Evolutionary conservation across 2,329 filamentous ascomycete species (phyloP).

Genomic region (Macrophomina tecta): DNA sequence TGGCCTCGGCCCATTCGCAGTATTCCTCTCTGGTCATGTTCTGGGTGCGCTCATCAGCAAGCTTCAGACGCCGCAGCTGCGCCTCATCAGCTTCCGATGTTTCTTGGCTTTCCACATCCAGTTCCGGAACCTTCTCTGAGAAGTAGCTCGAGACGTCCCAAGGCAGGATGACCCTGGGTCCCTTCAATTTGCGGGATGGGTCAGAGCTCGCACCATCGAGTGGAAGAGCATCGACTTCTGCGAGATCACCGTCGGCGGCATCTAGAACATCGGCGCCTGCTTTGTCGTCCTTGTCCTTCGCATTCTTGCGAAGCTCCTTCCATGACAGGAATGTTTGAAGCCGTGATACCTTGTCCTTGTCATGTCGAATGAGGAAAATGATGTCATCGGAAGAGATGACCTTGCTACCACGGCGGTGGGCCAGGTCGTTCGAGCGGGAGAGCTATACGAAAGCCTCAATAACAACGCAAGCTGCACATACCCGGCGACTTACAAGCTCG

Average conservation of each 20-base stretch:
- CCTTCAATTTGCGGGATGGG: background rate
- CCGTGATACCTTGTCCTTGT: background rate
- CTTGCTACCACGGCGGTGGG: background rate
- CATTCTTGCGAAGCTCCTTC: constrained; percentile 8
- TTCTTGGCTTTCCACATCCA: background rate
- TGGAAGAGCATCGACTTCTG: background rate
- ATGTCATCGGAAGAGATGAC: background rate
- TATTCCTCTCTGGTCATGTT: background rate
- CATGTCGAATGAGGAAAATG: constrained; percentile 13
- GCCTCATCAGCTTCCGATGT: background rate
- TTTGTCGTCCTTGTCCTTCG: constrained; percentile 4
- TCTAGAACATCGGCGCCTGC: background rate
- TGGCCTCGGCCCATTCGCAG: background rate
- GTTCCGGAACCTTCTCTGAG: background rate
- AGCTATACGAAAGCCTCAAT: background rate
- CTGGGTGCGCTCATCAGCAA: background rate
- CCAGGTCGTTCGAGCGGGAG: constrained; percentile 5
- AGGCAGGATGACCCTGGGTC: background rate
- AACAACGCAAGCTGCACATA: too few relatives aligned
- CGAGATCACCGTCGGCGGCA: background rate
- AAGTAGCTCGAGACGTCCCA: background rate
- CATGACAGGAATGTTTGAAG: constrained; percentile 6
- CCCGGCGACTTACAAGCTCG: background rate
- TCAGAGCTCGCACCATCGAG: background rate
- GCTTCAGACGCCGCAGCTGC: background rate